These are phyloP conservation scores for Climacium dendroides DNA, from an alignment of 225 moss, liverwort and hornwort genomes.

Conservation along the genomic window DNA sequence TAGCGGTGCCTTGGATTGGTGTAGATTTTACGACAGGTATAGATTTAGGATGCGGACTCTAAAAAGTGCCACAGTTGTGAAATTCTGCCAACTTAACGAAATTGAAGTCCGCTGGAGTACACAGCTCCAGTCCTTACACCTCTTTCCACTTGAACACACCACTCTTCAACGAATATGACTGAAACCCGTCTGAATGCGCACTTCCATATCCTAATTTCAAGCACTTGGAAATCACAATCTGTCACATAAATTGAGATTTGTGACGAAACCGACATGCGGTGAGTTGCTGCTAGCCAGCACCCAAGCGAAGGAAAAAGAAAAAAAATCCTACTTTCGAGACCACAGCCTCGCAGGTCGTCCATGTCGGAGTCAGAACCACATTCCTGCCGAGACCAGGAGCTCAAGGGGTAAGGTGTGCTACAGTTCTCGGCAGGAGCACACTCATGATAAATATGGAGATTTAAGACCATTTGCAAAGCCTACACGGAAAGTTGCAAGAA, in stretches of 20 bases:
- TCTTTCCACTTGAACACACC: neutral
- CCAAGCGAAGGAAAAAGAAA: neutral
- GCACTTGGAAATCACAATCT: neutral
- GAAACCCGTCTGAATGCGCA: neutral
- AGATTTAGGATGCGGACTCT: too few relatives aligned
- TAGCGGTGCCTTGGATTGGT: too few relatives aligned
- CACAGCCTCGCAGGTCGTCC: too few relatives aligned
- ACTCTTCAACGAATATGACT: too few relatives aligned
- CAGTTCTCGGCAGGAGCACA: neutral
- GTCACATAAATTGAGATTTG: neutral
- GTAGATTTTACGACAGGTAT: too few relatives aligned
- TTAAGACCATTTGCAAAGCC: neutral
- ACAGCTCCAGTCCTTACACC: neutral
- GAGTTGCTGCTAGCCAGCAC: neutral
- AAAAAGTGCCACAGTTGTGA: too few relatives aligned
- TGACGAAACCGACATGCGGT: neutral
- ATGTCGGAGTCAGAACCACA: too few relatives aligned
- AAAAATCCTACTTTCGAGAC: too few relatives aligned
- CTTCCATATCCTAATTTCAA: neutral
- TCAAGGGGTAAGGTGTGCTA: neutral
- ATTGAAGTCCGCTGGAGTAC: too few relatives aligned
- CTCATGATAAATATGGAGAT: too few relatives aligned
- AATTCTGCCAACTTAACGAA: neutral
- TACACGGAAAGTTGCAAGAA: too few relatives aligned
- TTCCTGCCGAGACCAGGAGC: neutral